These are phyloP conservation scores for Neofusicoccum kwambonambiense DNA, from an alignment of 2,329 filamentous ascomycete species.

Conservation along the genomic window DNA sequence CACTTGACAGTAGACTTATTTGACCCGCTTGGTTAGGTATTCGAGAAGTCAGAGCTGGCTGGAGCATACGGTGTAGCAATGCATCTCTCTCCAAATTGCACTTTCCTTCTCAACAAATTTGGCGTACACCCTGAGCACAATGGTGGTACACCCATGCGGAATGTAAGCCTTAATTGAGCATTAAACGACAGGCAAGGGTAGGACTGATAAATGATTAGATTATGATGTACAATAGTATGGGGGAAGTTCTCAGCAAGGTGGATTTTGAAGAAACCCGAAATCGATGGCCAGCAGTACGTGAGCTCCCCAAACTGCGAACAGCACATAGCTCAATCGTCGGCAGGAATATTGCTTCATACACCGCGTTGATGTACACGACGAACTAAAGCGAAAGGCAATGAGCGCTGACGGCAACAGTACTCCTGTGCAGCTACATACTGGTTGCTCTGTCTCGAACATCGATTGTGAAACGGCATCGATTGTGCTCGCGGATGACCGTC, in stretches of 20 bases:
- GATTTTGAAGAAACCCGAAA: background rate
- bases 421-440: slow-evolving; percentile 41
- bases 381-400: slow-evolving; percentile 42
- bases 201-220: background rate
- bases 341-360: slow-evolving; percentile 42
- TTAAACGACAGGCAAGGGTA: no score
- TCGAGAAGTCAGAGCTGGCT: slow-evolving; percentile 57
- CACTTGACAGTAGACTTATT: no score
- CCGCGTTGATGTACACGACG: slow-evolving; percentile 53
- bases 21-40: slow-evolving; percentile 39
- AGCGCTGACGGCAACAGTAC: slow-evolving; percentile 31
- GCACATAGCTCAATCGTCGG: background rate
- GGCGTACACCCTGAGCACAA: slow-evolving; percentile 42
- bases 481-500: slow-evolving; percentile 46
- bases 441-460: slow-evolving; percentile 45
- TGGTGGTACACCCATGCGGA: slow-evolving; percentile 31
- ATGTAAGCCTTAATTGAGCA: background rate
- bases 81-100: slow-evolving; percentile 61
- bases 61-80: slow-evolving; percentile 61
- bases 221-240: background rate
- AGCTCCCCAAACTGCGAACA: background rate
- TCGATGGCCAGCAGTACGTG: background rate
- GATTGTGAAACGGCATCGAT: slow-evolving; percentile 43
- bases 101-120: slow-evolving; percentile 53
- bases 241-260: background rate